These are phyloP conservation scores for Penicillium manginii DNA, from an alignment of 495 filamentous ascomycete genomes.

Conservation along the genomic window DNA sequence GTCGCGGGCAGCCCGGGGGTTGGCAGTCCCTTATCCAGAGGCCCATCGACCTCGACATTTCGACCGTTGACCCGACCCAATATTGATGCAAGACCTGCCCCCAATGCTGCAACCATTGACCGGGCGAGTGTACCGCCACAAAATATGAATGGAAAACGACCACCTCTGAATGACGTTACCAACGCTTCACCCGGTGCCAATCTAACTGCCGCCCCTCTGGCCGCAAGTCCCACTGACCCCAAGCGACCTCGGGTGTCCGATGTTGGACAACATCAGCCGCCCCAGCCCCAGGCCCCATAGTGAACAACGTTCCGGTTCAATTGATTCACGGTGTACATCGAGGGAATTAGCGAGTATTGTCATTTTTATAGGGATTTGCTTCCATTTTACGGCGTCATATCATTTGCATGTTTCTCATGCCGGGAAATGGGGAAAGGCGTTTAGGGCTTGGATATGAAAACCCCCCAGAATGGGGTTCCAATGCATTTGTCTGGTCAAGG, in stretches of 20 bases:
- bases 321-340: constrained; percentile 9
- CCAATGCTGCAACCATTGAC: constrained; percentile 21
- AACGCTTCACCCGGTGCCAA: constrained; percentile 39
- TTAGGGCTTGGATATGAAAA: not conserved
- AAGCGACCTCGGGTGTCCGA: constrained; percentile 39
- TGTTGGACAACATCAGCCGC: constrained; percentile 15
- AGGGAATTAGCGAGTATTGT: constrained; percentile 19
- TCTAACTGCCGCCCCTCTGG: constrained; percentile 22
- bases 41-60: constrained; percentile 45
- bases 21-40: constrained; percentile 43
- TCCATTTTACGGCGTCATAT: constrained; percentile 4
- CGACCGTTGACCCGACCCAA: constrained; percentile 49
- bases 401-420: constrained; percentile 8
- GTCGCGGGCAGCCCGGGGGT: constrained; percentile 22
- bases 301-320: constrained; percentile 10
- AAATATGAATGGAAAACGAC: constrained; percentile 48
- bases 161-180: constrained; percentile 56
- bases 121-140: constrained; percentile 33
- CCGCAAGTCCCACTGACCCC: constrained; percentile 33
- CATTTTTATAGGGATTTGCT: constrained; percentile 6
- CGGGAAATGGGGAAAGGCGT: constrained; percentile 9
- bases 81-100: constrained; percentile 31
- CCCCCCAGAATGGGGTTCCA: not conserved
- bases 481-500: not conserved
- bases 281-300: constrained; percentile 10